Percentiles rank a stretch among this genome's conserved stretches.
Evolutionary conservation across 176 grass and related monocot genomes (phyloP).

Genomic region (bread wheat (Triticum aestivum)): IWGSC_CS_RefSeq_v2.1 NC_057814.1:487038457-487038956

Average conservation of each 20-base stretch:
- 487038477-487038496: slow-evolving; percentile 42
- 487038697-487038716: not conserved
- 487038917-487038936: too few species aligned
- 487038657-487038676: not conserved
- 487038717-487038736: not conserved
- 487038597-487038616: slow-evolving; percentile 19
- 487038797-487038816: not conserved
- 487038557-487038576: slow-evolving; percentile 7
- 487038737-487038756: slow-evolving; percentile 26
- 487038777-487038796: slow-evolving; percentile 15
- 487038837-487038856: not conserved
- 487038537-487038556: slow-evolving; percentile 31
- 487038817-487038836: not conserved
- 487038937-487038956: too few species aligned
- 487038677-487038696: not conserved
- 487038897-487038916: too few species aligned
- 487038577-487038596: not conserved
- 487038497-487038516: slow-evolving; percentile 30
- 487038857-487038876: slow-evolving; percentile 19
- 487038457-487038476: slow-evolving; percentile 55
- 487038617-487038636: slow-evolving; percentile 42
- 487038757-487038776: not conserved
- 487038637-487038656: slow-evolving; percentile 35
- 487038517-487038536: slow-evolving; percentile 13
- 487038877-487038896: not conserved